Evolutionary conservation across 2,329 filamentous ascomycete genomes (phyloP).

Genomic region (Verticillium tricorpus): DNA sequence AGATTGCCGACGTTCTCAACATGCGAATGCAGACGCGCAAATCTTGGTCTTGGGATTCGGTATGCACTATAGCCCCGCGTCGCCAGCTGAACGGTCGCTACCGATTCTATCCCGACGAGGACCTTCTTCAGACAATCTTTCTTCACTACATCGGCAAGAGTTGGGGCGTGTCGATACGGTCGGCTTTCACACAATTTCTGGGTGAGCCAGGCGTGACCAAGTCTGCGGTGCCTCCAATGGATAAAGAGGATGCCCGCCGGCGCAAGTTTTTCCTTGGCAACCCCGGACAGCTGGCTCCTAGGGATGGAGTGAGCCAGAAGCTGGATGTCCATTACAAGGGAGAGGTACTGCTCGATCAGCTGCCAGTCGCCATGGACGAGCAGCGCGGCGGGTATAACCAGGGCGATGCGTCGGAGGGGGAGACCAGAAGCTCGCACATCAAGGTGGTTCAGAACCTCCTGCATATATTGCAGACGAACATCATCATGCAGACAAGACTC

Average conservation of each 20-base stretch:
- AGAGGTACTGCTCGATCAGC: slow-evolving; percentile 52
- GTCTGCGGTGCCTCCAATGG: slow-evolving; percentile 16
- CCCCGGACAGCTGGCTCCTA: background rate
- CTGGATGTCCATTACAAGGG: slow-evolving; percentile 29
- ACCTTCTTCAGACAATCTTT: slow-evolving; percentile 38
- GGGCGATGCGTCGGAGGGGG: slow-evolving; percentile 27
- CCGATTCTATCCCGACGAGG: slow-evolving; percentile 51
- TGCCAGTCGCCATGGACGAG: slow-evolving; percentile 36
- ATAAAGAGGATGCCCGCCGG: slow-evolving; percentile 30
- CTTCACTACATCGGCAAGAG: slow-evolving; percentile 33
- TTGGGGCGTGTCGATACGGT: slow-evolving; percentile 28
- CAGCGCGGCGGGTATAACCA: slow-evolving; percentile 29
- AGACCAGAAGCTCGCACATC: slow-evolving; percentile 34
- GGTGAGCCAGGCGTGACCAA: slow-evolving; percentile 24
- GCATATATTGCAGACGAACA: slow-evolving; percentile 51
- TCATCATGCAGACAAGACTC: slow-evolving; percentile 42
- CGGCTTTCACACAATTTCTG: slow-evolving; percentile 18
- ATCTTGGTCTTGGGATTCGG: slow-evolving; percentile 35
- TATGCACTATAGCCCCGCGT: slow-evolving; percentile 29
- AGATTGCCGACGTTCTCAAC: slow-evolving; percentile 40
- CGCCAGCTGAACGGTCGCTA: slow-evolving; percentile 44
- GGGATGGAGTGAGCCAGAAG: slow-evolving; percentile 23
- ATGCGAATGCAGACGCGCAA: slow-evolving; percentile 33
- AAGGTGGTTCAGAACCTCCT: slow-evolving; percentile 52
- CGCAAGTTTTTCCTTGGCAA: slow-evolving; percentile 37